Evolutionary conservation across 2,329 filamentous ascomycete genomes (phyloP), one percentile per base, ranked within the genome.

Genomic region (Xylaria sp.): DNA sequence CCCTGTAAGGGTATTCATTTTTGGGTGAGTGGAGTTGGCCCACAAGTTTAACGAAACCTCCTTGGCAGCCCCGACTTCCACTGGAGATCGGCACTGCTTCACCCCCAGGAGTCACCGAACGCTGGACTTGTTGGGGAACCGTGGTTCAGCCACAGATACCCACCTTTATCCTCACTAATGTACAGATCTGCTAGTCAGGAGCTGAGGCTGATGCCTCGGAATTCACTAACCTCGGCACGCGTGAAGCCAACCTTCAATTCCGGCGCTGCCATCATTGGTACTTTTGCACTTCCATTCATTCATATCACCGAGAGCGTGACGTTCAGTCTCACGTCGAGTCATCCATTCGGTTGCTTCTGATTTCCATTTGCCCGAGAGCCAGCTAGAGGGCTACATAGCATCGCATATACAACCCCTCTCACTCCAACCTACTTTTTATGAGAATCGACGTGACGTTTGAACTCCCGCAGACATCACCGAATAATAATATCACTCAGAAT

Each of bases 401-500:
- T 19, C 16, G 8, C 16, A 7, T 35, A 49, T 35, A 35, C 4
- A n/a, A n/a, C 2, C 13, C 2, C 10, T 44, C 42, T 5, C 13
- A 37, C 7, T 30, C 34, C n/a, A 7, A 42, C 37, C 34, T 13
- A 13, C 39, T 30, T 39, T 19, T 51, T 51, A 18, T 52, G 35
- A 8, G 16, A 16, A 48, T 11, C 11, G 19, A 13, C 47, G 19
- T 30, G 23, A 51, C 39, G 8, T 13, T 7, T 34, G 18, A 11
- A 52, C 6, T 44, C 18, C 54, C 23, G 30, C 18, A 46, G 44
- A 34, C 35, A 51, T 50, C 52, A 48, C 34, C 35, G 23, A 30
- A 30, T 30, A 30, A 30, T 30, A 30, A 30, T 47, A 9, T 19
- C 52, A 34, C 23, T 39, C 53, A 46, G 10, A 9, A 72, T 72